Base-by-base conservation (phyloP, 805 yeast genomes). In the Candida chilensis region DNA sequence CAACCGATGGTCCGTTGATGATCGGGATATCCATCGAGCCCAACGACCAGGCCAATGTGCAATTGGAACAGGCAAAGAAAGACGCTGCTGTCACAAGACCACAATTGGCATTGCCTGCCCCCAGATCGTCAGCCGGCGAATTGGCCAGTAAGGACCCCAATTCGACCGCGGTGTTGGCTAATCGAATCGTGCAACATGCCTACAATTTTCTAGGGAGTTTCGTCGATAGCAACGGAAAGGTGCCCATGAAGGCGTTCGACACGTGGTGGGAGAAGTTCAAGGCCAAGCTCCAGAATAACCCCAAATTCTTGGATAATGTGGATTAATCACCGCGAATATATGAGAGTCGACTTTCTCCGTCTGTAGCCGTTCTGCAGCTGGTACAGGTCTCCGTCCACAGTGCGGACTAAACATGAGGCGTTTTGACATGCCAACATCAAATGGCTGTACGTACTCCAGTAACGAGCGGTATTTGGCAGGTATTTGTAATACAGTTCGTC, bases 191-290 rank as follows among this genome's bases (percentile, higher is more conserved):
- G 14, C 78, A 78, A 22, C 86, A 92, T 52, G 96, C 96, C 2
- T 92, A 90, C 56, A 88, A 92, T 48, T 92, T 72, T 49, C 55
- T 90, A 29, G 76, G 94, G 2, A 84, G 96, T n/a, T 90, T 88
- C 49, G 70, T 86, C 5, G 95, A 86, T 46, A 50, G 60, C 4
- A 63, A 71, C 15, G 94, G 95, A 3, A 84, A 76, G 41, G 96
- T 90, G 3, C 81, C 88, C 3, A 83, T 90, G 47, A 83, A 79
- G 45, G 81, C 76, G 26, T 90, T 90, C 45, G 94, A 90, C 48
- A 79, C 71, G 24, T 90, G 98, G 98, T 85, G 98, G 98, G 78
- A 70, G 39, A 88, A 86, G 54, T 90, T 92, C 57, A 83, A 73
- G 50, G 55, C 71, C 5, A 78, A 81, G 46, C 44, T 92, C 35